Conservation (phyloP, 495 filamentous ascomycete species). For the Copromyces sp. region DNA sequence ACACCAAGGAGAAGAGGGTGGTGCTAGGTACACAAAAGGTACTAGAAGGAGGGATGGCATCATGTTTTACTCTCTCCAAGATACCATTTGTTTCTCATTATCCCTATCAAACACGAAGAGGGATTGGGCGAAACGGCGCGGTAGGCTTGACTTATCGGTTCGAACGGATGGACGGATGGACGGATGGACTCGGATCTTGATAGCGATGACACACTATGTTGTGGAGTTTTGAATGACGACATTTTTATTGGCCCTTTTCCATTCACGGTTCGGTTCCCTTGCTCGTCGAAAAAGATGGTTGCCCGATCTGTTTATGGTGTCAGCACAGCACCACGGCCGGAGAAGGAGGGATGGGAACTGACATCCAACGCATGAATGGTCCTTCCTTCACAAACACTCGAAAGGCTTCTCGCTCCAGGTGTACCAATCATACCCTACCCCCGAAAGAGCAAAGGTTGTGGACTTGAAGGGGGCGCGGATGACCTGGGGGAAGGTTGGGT, state of each 20-base stretch:
- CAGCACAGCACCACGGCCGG: background rate
- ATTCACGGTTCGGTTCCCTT: too few relatives aligned
- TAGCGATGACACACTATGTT: background rate
- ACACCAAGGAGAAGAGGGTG: background rate
- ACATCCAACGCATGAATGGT: background rate
- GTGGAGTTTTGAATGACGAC: background rate
- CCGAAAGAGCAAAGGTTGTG: background rate
- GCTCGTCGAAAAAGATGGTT: too few relatives aligned
- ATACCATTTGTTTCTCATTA: background rate
- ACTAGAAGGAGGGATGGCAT: background rate
- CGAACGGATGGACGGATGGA: background rate
- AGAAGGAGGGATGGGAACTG: background rate
- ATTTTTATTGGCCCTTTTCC: background rate
- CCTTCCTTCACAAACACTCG: background rate
- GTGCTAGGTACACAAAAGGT: background rate
- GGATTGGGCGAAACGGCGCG: background rate
- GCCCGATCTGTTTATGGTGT: background rate
- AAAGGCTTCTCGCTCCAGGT: background rate
- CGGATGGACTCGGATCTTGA: background rate
- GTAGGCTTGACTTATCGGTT: background rate
- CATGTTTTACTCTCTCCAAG: background rate
- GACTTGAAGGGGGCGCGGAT: background rate
- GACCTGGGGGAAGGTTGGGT: background rate
- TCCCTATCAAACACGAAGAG: background rate
- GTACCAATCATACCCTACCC: background rate